Evolutionary conservation across 352 stramenopile species (phyloP).

Genomic region (Phytophthora macrochlamydospora): DNA sequence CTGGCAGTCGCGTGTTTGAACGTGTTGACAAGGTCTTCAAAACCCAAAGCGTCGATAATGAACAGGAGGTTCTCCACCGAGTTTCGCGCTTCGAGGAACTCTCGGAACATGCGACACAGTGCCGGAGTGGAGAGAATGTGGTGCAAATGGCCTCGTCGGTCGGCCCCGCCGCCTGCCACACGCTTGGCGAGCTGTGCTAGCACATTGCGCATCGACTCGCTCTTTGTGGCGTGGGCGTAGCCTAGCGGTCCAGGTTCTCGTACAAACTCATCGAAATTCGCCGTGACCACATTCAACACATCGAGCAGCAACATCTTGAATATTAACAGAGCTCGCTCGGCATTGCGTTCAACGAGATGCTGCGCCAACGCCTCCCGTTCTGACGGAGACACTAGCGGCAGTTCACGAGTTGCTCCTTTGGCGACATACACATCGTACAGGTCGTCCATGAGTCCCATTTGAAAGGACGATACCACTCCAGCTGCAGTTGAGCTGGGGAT

Average conservation of each 20-base stretch:
- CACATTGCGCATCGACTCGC: constrained; percentile 59
- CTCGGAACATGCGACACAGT: constrained; percentile 60
- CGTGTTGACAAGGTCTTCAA: constrained; percentile 70
- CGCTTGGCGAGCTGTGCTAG: constrained; percentile 51
- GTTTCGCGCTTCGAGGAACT: constrained; percentile 59
- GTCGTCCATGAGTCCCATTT: constrained; percentile 64
- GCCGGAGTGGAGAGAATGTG: constrained; percentile 54
- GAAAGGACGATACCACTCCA: constrained; percentile 45
- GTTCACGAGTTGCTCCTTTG: constrained; percentile 38
- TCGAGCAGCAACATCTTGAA: constrained; percentile 74
- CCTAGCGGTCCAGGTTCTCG: constrained; percentile 42
- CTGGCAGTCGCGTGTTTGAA: constrained; percentile 33
- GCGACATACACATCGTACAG: constrained; percentile 63
- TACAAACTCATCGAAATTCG: constrained; percentile 65
- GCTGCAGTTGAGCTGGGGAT: constrained; percentile 41
- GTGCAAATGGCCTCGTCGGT: constrained; percentile 55
- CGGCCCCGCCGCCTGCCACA: constrained; percentile 36
- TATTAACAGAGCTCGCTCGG: constrained; percentile 45
- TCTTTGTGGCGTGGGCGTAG: constrained; percentile 42
- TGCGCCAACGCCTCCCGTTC: constrained; percentile 56
- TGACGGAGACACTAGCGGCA: constrained; percentile 57
- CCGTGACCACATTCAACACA: constrained; percentile 57
- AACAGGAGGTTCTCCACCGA: constrained; percentile 72
- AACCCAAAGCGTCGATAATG: constrained; percentile 67
- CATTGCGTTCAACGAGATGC: constrained; percentile 48